Conservation (phyloP, 305 asterid genomes). For the Fraxinus sp. region DNA sequence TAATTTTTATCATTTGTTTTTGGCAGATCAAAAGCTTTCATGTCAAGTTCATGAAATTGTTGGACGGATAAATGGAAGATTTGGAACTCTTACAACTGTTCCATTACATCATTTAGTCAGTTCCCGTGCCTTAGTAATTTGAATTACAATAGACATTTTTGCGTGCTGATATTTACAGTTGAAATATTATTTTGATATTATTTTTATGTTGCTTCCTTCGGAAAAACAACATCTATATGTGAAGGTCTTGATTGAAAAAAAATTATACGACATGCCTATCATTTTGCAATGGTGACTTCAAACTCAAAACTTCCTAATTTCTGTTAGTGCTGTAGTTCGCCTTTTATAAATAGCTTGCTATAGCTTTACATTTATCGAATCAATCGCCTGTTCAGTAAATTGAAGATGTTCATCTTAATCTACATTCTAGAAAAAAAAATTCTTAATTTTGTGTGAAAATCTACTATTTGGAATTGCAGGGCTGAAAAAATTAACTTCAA, state of each 20-base stretch:
- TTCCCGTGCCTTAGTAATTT: slow-evolving; percentile 17
- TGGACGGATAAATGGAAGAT: slow-evolving; percentile 65
- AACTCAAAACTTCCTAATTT: neutral
- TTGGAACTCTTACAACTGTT: slow-evolving; percentile 59
- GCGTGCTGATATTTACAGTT: slow-evolving; percentile 8
- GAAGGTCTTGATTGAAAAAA: neutral
- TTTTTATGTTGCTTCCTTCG: neutral
- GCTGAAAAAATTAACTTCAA: neutral
- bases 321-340: neutral
- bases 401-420: neutral
- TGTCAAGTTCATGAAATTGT: slow-evolving; percentile 72
- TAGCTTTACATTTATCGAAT: neutral
- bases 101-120: slow-evolving; percentile 69
- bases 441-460: neutral
- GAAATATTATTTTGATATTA: neutral
- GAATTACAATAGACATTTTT: neutral
- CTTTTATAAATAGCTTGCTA: neutral
- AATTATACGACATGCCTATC: neutral
- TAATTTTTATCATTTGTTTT: slow-evolving; percentile 8
- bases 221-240: neutral
- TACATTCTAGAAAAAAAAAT: neutral
- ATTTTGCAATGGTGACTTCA: neutral
- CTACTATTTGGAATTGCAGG: neutral
- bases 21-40: slow-evolving; percentile 61
- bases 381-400: neutral